phyloP scores from a whole-genome alignment of 2,329 filamentous ascomycete species.

The Hymenoscyphus fructigenus region DNA sequence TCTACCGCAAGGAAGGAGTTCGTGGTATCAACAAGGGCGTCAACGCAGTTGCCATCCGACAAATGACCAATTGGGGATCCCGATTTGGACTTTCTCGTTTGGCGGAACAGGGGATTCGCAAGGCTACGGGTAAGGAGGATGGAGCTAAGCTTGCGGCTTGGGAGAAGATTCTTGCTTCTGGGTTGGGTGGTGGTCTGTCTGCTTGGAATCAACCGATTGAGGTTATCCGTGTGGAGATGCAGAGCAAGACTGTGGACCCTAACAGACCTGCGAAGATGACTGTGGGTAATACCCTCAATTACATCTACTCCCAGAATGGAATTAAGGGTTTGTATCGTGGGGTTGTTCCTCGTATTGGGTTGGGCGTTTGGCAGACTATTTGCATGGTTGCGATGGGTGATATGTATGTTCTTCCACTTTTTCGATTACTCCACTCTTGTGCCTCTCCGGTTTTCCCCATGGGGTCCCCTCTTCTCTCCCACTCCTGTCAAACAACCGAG shows the following conservation, averaged over 20 bases:
- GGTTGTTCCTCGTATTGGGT: slow-evolving; percentile 88
- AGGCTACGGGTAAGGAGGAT: slow-evolving; percentile 73
- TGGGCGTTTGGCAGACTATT: slow-evolving; percentile 98
- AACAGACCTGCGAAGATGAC: slow-evolving; percentile 99
- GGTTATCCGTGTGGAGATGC: slow-evolving; percentile 99
- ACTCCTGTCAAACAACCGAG: background rate
- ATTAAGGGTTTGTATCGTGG: slow-evolving; percentile 92
- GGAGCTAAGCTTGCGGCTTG: slow-evolving; percentile 71
- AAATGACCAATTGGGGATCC: slow-evolving; percentile 99
- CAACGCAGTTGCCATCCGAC: slow-evolving; percentile 96
- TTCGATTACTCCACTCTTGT: background rate
- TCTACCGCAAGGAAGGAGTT: slow-evolving; percentile 93
- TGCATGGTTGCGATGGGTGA: slow-evolving; percentile 99
- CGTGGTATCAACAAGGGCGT: slow-evolving; percentile 97
- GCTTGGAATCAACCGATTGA: slow-evolving; percentile 99
- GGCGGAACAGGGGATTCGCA: slow-evolving; percentile 85
- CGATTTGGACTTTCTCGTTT: slow-evolving; percentile 92
- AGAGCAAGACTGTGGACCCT: slow-evolving; percentile 96
- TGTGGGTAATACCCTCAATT: slow-evolving; percentile 78
- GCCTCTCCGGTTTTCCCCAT: background rate
- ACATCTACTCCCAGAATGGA: slow-evolving; percentile 90
- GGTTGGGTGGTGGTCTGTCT: slow-evolving; percentile 86
- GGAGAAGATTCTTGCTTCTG: slow-evolving; percentile 88
- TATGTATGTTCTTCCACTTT: slow-evolving; percentile 65
- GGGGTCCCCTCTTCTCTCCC: background rate